Conservation (phyloP, 2,329 filamentous ascomycete genomes). For the Dryadomyces quercivorus region DNA sequence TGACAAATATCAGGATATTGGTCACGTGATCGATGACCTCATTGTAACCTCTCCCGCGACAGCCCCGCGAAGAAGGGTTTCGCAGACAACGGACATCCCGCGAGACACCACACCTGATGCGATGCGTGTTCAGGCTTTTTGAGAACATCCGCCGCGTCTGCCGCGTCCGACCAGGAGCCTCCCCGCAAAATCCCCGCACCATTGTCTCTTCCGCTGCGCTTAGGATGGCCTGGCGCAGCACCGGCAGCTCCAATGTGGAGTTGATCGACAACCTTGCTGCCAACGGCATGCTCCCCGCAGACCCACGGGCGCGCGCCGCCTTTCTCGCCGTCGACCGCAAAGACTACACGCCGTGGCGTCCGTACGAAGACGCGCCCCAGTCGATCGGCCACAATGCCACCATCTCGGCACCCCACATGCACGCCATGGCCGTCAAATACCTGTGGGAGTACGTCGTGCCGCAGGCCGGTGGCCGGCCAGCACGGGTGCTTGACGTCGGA, state of each 20-base stretch:
- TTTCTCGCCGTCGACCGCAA: slow-evolving; percentile 83
- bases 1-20: too few species aligned
- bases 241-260: slow-evolving; percentile 59
- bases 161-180: too few species aligned
- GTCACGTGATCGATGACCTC: too few species aligned
- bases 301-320: slow-evolving; percentile 34
- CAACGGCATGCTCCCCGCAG: slow-evolving; percentile 49
- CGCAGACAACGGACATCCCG: too few species aligned
- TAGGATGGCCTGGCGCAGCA: slow-evolving; percentile 81
- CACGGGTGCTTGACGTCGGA: slow-evolving; percentile 60
- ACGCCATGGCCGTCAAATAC: slow-evolving; percentile 39
- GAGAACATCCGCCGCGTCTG: too few species aligned
- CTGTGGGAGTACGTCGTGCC: slow-evolving; percentile 33
- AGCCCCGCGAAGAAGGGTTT: too few species aligned
- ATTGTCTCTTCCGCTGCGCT: too few species aligned
- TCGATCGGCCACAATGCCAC: slow-evolving; percentile 42
- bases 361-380: slow-evolving; percentile 55
- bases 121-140: too few species aligned
- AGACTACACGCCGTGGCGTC: slow-evolving; percentile 59
- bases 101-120: too few species aligned
- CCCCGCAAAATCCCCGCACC: too few species aligned
- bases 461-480: slow-evolving; percentile 10
- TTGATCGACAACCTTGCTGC: slow-evolving; percentile 67
- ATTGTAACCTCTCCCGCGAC: too few species aligned
- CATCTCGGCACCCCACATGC: slow-evolving; percentile 51